Evolutionary conservation across 768 basidiomycete species (phyloP), one percentile per base, ranked within the genome.

Genomic region (Suillus fuscotomentosus): DNA sequence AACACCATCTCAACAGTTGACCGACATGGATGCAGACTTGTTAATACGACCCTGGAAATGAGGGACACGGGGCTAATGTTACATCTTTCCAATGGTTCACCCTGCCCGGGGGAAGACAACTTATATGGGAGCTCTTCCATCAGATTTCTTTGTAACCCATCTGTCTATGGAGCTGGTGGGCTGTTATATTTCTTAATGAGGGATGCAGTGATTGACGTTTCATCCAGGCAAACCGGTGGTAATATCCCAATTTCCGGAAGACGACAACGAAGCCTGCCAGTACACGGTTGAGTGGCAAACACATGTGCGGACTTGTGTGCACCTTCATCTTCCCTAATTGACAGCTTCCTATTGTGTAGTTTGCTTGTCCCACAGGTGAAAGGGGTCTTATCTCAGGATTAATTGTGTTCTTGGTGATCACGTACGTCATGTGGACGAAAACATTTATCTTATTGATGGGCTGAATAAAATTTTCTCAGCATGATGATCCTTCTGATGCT

Each of bases 271-370:
- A 34, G 86, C 86, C n/a, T 96, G 94, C 73, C 84, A 87, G 14
- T 95, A 88, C 72, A 84, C 90, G 64, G 76, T 96, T 45, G 92
- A 95, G 78, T 96, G 94, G 94, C 80, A 83, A 62, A 94, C 91
- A 5, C 87, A 86, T 69, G 93, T 94, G 68, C 70, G 85, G 74
- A 7, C 36, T 27, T 34, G n/a, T 38, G 10, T 39, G 5, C 65
- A 36, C 31, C 2, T 11, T 36, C 3, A 9, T 14, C 11, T 31
- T 54, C 6, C 38, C 20, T 39, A 9, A 1, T 38, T 55, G 8
- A 73, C 24, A 34, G 20, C 0, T 31, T 20, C 24, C 31, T 20
- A 7, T 20, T 47, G 53, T 64, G 9, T 63, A 92, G 89, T 81
- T 82, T 70, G 93, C 93, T 9, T 95, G 93, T 71, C 85, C 91